Evolutionary conservation across 306 rosid genomes (phyloP).

Genomic region (Betula pendula): DNA sequence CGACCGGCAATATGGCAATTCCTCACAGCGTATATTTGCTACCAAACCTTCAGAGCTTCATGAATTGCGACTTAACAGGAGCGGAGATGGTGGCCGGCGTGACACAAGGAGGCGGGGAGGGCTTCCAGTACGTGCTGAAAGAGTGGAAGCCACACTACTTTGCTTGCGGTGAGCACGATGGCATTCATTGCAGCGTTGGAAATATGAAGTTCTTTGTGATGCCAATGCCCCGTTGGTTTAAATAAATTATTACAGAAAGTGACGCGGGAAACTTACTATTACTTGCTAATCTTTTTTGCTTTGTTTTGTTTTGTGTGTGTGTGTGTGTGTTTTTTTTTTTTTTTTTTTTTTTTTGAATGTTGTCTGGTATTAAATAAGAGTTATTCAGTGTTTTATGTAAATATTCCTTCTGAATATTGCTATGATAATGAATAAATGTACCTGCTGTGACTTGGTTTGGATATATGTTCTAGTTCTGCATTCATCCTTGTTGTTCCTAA

Average conservation of each 20-base stretch:
- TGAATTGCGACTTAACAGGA: conserved; percentile 47
- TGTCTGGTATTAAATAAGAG: background rate
- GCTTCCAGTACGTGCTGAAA: conserved; percentile 53
- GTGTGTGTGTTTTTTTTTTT: too few species aligned
- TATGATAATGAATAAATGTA: too few species aligned
- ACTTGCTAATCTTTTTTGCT: background rate
- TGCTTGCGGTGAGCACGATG: conserved; percentile 58
- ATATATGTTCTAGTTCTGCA: too few species aligned
- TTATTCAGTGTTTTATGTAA: too few species aligned
- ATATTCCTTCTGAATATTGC: too few species aligned
- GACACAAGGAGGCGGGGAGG: conserved; percentile 56
- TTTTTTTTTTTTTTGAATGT: background rate
- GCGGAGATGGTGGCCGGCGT: conserved; percentile 41
- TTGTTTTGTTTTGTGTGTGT: too few species aligned
- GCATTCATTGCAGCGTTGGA: conserved; percentile 62
- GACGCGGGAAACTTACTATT: background rate
- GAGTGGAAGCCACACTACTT: conserved; percentile 62
- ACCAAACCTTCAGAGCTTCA: conserved; percentile 39
- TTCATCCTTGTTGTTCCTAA: too few species aligned
- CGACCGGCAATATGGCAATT: conserved; percentile 31
- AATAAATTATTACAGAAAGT: conserved; percentile 18
- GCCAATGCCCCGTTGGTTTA: conserved; percentile 42
- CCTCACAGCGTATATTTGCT: conserved; percentile 70
- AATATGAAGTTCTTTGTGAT: conserved; percentile 59
- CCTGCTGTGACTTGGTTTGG: too few species aligned